A percentile compares a stretch with the other conserved stretches of the same genome.
Conservation (phyloP, 306 rosid genomes). For the Vachellia collinsii region DNA sequence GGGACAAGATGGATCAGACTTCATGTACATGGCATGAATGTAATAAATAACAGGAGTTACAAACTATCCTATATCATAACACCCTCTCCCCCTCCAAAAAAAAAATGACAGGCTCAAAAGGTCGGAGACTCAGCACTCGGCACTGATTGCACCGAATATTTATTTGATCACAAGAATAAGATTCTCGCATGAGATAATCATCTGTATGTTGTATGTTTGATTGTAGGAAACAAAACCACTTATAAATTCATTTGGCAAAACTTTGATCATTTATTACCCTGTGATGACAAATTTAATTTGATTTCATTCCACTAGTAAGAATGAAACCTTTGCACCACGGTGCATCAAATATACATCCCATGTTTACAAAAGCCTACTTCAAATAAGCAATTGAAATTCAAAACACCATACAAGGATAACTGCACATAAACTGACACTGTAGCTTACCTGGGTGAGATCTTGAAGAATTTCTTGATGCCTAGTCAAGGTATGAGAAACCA, state of each 20-base stretch:
- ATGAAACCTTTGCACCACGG: neutral
- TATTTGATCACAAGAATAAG: neutral
- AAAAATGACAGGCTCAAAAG: neutral
- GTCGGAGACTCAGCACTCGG: neutral
- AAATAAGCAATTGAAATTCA: constrained; percentile 15
- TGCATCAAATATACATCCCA: constrained; percentile 21
- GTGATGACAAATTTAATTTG: neutral
- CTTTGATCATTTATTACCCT: neutral
- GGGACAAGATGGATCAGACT: neutral
- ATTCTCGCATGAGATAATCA: neutral
- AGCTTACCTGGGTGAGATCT: constrained; percentile 92
- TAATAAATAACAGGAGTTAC: neutral
- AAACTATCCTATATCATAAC: neutral
- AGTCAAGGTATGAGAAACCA: constrained; percentile 97
- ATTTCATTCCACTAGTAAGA: neutral
- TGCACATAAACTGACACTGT: constrained; percentile 11
- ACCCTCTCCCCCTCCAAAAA: neutral
- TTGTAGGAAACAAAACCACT: neutral
- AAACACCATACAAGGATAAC: constrained; percentile 23
- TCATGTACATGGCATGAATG: neutral
- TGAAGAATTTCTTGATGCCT: constrained; percentile 98
- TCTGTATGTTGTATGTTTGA: neutral
- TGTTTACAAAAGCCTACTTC: constrained; percentile 6
- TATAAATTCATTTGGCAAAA: constrained; percentile 17
- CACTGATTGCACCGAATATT: neutral